Base-by-base conservation (phyloP, 768 basidiomycete species). In the Xerocomellus amylosporus region DNA sequence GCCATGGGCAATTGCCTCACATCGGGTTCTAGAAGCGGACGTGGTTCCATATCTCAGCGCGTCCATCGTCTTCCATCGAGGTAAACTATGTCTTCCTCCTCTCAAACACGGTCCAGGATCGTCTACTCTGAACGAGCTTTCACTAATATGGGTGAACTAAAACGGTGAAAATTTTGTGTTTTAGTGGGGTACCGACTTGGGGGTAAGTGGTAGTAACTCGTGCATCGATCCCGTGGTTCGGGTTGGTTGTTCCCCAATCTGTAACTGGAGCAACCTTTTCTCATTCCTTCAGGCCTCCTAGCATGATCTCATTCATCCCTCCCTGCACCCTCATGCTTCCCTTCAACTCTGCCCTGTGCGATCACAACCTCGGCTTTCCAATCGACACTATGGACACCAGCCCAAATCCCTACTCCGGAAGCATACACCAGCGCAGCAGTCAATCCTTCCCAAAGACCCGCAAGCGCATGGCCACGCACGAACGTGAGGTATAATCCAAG, bases 401-500 rank as follows among this genome's bases (percentile, higher is more conserved):
- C 61, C 64, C 73, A 76, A 2, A 82, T 76, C 3, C 86, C 86
- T 15, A 82, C 66, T 8, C 42, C 77, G 74, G 70, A 86, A 84
- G 14, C 84, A 69, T 46, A 92, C 17, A 88, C 72, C 22, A 92
- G 74, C 1, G 88, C 83, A 5, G 81, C 65, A 0, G 88, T 89
- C 37, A 95, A 73, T 14, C 93, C 93, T 38, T 88, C 76, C 94
- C 93, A 97, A 15, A 97, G 78, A 0, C 94, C 94, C 19, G 76
- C 73, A 13, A 97, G 75, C 0, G 76, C 83, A 68, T 81, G 76
- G 36, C 75, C 68, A 12, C 65, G 67, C 47, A 73, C 74, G 74
- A 94, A 93, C 3, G 88, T 78, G 5, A 95, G 83, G 71, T 80
- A 89, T 47, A 93, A 71, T 14, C 90, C 94, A 42, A 91, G 75